Evolutionary conservation across 169 alveolate species (phyloP).

Genomic region (Cryptosporidium canis): DNA sequence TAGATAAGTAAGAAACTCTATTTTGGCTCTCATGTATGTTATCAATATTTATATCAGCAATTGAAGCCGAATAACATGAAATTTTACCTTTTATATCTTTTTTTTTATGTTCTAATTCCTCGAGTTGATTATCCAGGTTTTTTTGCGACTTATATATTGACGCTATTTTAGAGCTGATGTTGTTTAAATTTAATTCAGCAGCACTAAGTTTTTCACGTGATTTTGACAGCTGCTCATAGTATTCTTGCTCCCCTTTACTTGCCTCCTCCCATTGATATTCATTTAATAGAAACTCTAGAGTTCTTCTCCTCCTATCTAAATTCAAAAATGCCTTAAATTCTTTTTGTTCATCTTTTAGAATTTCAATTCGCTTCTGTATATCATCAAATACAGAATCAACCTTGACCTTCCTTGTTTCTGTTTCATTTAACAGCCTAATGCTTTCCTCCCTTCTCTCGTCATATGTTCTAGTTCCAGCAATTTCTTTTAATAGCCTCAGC

Average conservation of each 20-base stretch:
- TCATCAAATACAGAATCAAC: conserved; percentile 78
- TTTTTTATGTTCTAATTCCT: conserved; percentile 23
- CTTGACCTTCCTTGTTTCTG: conserved; percentile 76
- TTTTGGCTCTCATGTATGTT: background rate
- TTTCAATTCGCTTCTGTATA: conserved; percentile 75
- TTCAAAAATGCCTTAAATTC: conserved; percentile 76
- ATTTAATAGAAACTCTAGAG: conserved; percentile 31
- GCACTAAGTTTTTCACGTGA: conserved; percentile 8
- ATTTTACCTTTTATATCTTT: conserved; percentile 19
- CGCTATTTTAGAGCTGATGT: background rate
- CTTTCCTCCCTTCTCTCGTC: conserved; percentile 83
- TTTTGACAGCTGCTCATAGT: conserved; percentile 25
- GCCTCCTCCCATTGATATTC: conserved; percentile 69
- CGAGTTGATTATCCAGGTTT: conserved; percentile 9
- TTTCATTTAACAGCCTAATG: conserved; percentile 75
- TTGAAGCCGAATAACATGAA: conserved; percentile 6
- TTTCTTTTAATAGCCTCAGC: conserved; percentile 80
- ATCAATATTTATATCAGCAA: conserved; percentile 16
- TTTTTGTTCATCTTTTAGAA: conserved; percentile 70
- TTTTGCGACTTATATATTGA: background rate
- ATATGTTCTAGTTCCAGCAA: conserved; percentile 82
- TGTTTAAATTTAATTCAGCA: background rate
- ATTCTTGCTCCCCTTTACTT: conserved; percentile 52
- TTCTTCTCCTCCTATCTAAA: conserved; percentile 56
- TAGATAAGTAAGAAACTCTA: background rate